Conservation (phyloP, 2,329 filamentous ascomycete genomes). For the Colletotrichum sp. region DNA sequence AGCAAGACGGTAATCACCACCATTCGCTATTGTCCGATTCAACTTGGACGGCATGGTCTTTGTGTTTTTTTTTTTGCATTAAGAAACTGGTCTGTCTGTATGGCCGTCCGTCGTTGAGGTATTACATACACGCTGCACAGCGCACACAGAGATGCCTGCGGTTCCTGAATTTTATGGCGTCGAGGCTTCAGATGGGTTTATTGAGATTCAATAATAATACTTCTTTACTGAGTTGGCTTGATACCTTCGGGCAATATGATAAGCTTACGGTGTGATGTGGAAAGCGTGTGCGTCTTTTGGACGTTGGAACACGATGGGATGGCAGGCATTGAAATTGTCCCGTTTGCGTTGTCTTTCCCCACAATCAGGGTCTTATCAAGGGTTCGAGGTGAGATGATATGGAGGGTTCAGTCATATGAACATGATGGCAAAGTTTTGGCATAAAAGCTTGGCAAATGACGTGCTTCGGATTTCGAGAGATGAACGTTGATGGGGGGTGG, state of each 20-base stretch:
- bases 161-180: too few species aligned
- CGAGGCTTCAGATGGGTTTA: not conserved
- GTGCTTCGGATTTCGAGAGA: not conserved
- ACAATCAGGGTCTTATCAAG: not conserved
- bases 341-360: accelerated
- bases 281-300: too few species aligned
- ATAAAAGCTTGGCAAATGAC: not conserved
- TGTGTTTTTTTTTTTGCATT: not conserved
- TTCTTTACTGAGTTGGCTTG: not conserved
- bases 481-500: not conserved
- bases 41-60: not conserved
- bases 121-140: not conserved
- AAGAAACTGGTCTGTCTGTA: not conserved
- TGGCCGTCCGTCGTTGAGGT: not conserved
- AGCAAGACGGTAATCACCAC: not conserved
- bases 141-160: not conserved
- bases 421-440: not conserved
- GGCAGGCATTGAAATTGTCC: not conserved
- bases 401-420: not conserved
- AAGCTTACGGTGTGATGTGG: too few species aligned
- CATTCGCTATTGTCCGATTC: not conserved
- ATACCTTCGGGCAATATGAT: not conserved
- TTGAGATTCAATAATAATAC: not conserved
- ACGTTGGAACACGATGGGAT: not conserved
- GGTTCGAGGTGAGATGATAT: not conserved